Base-by-base conservation (phyloP, 805 yeast genomes). In the Candida tibetensis region DNA sequence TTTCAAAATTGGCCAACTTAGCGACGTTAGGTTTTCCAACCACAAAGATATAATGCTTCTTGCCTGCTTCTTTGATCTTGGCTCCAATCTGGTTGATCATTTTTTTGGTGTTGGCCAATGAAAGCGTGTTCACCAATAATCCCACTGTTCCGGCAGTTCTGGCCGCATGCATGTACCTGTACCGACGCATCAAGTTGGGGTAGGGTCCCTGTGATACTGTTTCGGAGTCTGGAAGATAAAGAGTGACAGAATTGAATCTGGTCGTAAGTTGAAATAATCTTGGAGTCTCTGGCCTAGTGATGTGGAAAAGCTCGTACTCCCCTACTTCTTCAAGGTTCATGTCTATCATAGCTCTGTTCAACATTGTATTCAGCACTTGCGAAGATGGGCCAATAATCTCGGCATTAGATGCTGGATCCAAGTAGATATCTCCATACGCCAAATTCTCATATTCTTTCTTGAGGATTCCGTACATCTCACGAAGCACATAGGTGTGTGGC, bases 11-110 rank as follows among this genome's bases (percentile, higher is more conserved):
- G 7, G 98, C 99, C 36, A 93, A 69, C 54, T 93, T 93, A 17
- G 99, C 96, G 14, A 93, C 97, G 54, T 93, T 93, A 7, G 98
- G 98, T 59, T 93, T 93, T 8, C 99, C 99, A 3, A 93, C 98
- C 3, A 90, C 98, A 65, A 93, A 89, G 56, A 88, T 76, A 55
- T 93, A 93, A 48, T 86, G 91, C 55, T 93, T 93, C 62, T 93
- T 93, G 2, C 86, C 96, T 0, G 91, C 89, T 3, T 67, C 71
- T 36, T 71, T 74, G 41, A 93, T 77, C 60, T 83, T 74, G 17
- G 66, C 57, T 12, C 78, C 74, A 5, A 89, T 75, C 23, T 69
- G 68, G 38, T 80, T 77, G 37, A 91, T 69, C 25, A 91, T 64
- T n/a, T 58, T 69, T 36, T 79, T 76, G 4, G 95, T 85, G 53